Evolutionary conservation across 495 filamentous ascomycete genomes (phyloP), one percentile per base, ranked within the genome.

Genomic region (Pyrenula massariospora): DNA sequence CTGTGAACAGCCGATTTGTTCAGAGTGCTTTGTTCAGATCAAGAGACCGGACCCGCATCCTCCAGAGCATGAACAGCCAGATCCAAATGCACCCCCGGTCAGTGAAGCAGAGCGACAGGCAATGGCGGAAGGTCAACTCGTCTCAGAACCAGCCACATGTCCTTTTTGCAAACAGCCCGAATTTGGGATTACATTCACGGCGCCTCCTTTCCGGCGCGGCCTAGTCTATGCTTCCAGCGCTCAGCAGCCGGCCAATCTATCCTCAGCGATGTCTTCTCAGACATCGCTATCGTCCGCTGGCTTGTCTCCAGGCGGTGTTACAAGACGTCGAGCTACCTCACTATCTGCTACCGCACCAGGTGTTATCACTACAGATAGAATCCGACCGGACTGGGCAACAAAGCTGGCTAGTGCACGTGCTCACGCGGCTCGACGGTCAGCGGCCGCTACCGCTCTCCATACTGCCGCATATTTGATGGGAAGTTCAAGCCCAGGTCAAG

Each of bases 11-110:
- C 78, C 89, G 3, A 97, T 98, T 56, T 98, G 93, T 73, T 97
- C 93, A 51, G 93, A 98, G 72, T 98, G 93, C 67, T 98, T 98
- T 63, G 94, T 98, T 10, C 93, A 98, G 66, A 98, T 98, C 66
- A 98, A 95, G 73, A 82, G 93, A 22, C 89, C 92, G 10, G 93
- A 98, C 63, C 93, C 93, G 12, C 93, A 98, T 71, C 85, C 89
- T 48, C 93, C 93, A 11, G 93, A 98, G 67, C 89, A 95, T 56
- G 79, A 83, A 50, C 66, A 79, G 8, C 58, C 49, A 1, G 69
- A 80, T 54, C 56, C 77, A 61, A 70, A 81, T 69, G 60, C 73
- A 58, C 56, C 71, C 58, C 53, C 72, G 21, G 24, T 57, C 8
- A 68, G 66, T 31, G 70, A 64, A 66, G 68, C 67, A 24, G 58